These are phyloP conservation scores for Bretziella fagacearum DNA, from an alignment of 2,329 filamentous ascomycete genomes.

Conservation along the genomic window DNA sequence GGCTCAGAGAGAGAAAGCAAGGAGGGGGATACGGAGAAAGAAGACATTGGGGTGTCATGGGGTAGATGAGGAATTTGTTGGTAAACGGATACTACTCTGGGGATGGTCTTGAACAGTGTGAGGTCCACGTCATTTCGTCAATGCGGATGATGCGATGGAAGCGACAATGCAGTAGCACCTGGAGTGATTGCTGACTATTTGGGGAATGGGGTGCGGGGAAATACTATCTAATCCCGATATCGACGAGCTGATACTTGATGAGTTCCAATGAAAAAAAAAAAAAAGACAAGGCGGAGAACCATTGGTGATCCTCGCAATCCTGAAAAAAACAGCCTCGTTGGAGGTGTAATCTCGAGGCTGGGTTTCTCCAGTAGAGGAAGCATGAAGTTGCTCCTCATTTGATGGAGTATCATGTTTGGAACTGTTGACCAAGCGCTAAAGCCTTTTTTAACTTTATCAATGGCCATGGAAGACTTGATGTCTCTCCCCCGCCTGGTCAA, in stretches of 20 bases:
- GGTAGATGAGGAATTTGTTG: not conserved
- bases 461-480: not conserved
- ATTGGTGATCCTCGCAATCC: no score
- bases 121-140: constrained; percentile 1
- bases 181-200: no score
- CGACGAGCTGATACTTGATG: no score
- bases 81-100: not conserved
- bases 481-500: not conserved
- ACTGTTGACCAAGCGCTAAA: not conserved
- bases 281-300: no score
- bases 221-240: no score
- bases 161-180: no score
- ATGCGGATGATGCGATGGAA: not conserved
- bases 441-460: not conserved
- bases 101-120: not conserved
- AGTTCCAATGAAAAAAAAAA: no score
- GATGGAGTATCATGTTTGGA: not conserved
- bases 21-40: no score
- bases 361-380: not conserved
- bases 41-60: not conserved
- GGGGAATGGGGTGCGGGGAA: no score
- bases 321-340: no score
- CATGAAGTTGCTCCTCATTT: not conserved
- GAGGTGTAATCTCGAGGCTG: not conserved
- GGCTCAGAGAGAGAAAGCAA: not conserved